Base-by-base conservation (phyloP, 768 basidiomycete species). In the Pisolithus microcarpus region DNA sequence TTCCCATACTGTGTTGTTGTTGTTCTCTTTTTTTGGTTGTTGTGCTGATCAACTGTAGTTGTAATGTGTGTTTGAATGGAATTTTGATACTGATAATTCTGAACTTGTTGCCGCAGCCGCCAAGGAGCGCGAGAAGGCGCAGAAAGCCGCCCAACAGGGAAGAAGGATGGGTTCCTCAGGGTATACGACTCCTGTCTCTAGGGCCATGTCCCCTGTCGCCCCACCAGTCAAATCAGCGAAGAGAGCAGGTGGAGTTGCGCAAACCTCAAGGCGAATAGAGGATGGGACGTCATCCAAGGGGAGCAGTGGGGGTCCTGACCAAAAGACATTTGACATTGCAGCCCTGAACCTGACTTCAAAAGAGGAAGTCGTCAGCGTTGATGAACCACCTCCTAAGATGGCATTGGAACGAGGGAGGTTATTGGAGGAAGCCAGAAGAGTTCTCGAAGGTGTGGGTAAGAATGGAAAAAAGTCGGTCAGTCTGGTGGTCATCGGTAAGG, bases 401-500 rank as follows among this genome's bases (percentile, higher is more conserved):
- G 77, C 72, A 19, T 73, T 89, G 56, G 84, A 87, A 13, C 75
- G 78, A 52, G 92, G 89, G 64, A 94, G 87, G 64, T 66, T 98
- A 40, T 61, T 98, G 5, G 86, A 89, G 58, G 89, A 95, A 67
- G 91, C 85, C 1, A 79, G 67, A 54, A 74, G 71, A 48, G 70
- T 69, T 4, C 63, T 85, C 28, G 75, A 77, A 23, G 67, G 63
- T 3, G 68, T 77, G 51, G 73, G 69, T 19, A 71, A 74, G 52
- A 74, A 74, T 37, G 73, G 70, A 43, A 91, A 83, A 67, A 85
- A 82, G 59, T 78, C 75, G 11, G 71, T 97, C 46, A 94, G 86
- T 65, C 71, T 99, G 58, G 87, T 98, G 24, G 91, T 99, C 42
- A 85, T 99, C 39, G 96, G 95, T 95, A 63, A 57, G 72, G 46